Evolutionary conservation across 768 basidiomycete species (phyloP), one percentile per base, ranked within the genome.

Genomic region (Hericium erinaceus): DNA sequence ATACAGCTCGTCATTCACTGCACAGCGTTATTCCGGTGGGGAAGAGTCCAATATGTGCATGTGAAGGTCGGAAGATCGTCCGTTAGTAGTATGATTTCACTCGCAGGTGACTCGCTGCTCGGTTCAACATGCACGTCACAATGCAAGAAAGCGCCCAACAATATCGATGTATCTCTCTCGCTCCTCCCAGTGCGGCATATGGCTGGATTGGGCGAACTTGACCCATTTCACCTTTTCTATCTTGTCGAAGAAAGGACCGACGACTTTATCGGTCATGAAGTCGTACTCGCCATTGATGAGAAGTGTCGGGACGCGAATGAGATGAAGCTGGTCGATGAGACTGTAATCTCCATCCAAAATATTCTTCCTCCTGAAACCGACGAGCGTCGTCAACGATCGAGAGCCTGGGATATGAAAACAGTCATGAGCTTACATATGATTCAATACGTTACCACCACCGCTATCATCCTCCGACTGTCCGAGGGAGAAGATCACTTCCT

Each of bases 211-310:
- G 2, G 64, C 61, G 28, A 71, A 68, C 39, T 63, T 63, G 26
- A 68, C 65, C 72, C 70, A 73, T 52, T 67, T 70, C 18, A 68
- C 66, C 24, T 64, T 62, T 26, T 65, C 60, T 13, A 74, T 68
- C 16, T 60, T 57, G 33, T 56, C 48, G 52, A 74, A 71, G 56
- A 70, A 75, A 2, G 75, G 75, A 22, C 8, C 50, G 4, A 68
- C 48, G 16, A 67, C 69, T 9, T 64, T 63, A 58, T 77, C 75
- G 22, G 71, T 67, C 46, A 72, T 75, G 55, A 69, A 67, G 54
- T 77, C 78, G 55, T 73, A 66, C 11, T 58, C 59, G 1, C 72
- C 74, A 37, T 75, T 74, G 46, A 69, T 67, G 8, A 75, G 48
- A 11, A 73, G 64, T 4, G 69, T 72, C 5, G 69, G 68, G 13